phyloP scores from a whole-genome alignment of 352 stramenopile genomes.

The Pythium rhizo-oryzae region DNA sequence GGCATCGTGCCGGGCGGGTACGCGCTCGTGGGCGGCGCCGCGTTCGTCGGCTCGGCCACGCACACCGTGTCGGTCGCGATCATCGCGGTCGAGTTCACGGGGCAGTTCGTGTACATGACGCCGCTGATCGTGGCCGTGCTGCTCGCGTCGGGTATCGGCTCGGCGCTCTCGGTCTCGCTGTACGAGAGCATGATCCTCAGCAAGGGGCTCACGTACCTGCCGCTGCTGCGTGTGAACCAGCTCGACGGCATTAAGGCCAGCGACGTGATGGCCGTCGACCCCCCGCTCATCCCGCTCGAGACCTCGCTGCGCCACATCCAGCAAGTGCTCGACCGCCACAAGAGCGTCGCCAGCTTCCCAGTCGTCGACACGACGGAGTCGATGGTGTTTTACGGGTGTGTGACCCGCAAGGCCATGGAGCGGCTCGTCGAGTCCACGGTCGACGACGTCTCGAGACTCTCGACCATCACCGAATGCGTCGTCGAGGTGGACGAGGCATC shows the following conservation, averaged over 20 bases:
- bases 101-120: constrained; percentile 71
- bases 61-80: constrained; percentile 76
- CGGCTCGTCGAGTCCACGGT: constrained; percentile 18
- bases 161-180: constrained; percentile 56
- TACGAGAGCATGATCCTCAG: constrained; percentile 67
- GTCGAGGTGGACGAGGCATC: not conserved
- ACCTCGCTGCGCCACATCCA: constrained; percentile 41
- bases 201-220: constrained; percentile 58
- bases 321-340: constrained; percentile 28
- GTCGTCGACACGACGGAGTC: constrained; percentile 45
- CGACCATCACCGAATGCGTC: constrained; percentile 13
- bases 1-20: constrained; percentile 66
- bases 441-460: constrained; percentile 9
- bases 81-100: constrained; percentile 75
- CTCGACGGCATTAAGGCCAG: constrained; percentile 44
- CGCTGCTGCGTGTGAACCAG: constrained; percentile 52
- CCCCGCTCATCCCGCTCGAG: constrained; percentile 44
- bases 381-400: constrained; percentile 56
- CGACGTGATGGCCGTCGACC: constrained; percentile 57
- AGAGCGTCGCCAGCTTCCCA: constrained; percentile 30
- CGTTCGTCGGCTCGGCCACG: constrained; percentile 58
- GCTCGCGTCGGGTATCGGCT: constrained; percentile 49
- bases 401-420: constrained; percentile 32
- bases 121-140: constrained; percentile 58
- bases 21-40: constrained; percentile 61